Evolutionary conservation across 805 yeast species (phyloP).

Genomic region (Scheffersomyces spartinae): DNA sequence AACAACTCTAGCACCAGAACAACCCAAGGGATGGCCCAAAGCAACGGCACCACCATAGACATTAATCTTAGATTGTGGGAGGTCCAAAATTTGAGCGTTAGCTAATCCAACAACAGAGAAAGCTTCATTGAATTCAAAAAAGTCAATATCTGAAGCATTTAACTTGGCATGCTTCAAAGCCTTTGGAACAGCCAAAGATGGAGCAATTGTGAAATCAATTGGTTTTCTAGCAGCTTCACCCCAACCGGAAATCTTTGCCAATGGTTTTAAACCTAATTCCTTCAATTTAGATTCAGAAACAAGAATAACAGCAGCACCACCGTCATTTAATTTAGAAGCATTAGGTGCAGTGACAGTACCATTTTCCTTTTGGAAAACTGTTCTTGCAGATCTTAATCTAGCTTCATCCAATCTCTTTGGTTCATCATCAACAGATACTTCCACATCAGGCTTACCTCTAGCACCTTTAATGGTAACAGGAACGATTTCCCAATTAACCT

Average conservation of each 20-base stretch:
- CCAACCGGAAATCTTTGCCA: slow-evolving; percentile 87
- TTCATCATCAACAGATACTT: slow-evolving; percentile 77
- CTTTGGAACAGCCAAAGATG: slow-evolving; percentile 90
- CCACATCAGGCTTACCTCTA: slow-evolving; percentile 77
- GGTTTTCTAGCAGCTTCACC: slow-evolving; percentile 98
- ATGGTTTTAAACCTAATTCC: slow-evolving; percentile 79
- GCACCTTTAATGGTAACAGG: slow-evolving; percentile 83
- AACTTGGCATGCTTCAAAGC: slow-evolving; percentile 82
- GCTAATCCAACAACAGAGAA: slow-evolving; percentile 95
- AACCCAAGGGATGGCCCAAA: slow-evolving; percentile 88
- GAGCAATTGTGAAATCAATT: slow-evolving; percentile 91
- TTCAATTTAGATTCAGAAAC: slow-evolving; percentile 76
- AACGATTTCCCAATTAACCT: slow-evolving; percentile 71
- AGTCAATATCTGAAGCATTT: slow-evolving; percentile 60
- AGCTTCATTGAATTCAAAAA: slow-evolving; percentile 94
- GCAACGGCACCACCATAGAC: slow-evolving; percentile 96
- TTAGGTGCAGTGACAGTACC: slow-evolving; percentile 98
- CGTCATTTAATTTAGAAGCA: slow-evolving; percentile 93
- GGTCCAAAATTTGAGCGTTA: slow-evolving; percentile 56
- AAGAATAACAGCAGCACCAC: slow-evolving; percentile 90
- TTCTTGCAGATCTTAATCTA: slow-evolving; percentile 72
- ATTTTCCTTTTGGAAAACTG: slow-evolving; percentile 87
- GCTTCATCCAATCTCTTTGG: slow-evolving; percentile 62
- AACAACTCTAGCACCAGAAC: slow-evolving; percentile 91
- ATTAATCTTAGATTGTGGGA: slow-evolving; percentile 61